phyloP scores from a whole-genome alignment of 768 basidiomycete species.

The Lactarius evosmus region DNA sequence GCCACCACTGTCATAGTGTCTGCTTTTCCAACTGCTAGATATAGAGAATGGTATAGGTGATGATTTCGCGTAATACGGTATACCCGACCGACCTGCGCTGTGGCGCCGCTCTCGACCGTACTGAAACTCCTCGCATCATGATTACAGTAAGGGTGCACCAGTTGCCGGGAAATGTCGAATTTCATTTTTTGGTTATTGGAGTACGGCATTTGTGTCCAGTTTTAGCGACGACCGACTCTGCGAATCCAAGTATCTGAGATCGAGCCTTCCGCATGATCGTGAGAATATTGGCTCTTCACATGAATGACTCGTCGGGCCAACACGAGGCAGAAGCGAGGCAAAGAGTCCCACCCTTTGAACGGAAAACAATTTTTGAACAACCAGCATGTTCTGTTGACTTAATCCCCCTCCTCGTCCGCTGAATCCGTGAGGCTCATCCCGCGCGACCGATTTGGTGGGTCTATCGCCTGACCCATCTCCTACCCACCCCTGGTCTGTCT shows the following conservation, averaged over 20 bases:
- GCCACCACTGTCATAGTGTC: background rate
- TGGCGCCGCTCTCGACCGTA: background rate
- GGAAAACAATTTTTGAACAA: background rate
- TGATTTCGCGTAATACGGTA: background rate
- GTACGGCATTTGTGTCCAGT: background rate
- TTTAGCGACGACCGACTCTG: too few species aligned
- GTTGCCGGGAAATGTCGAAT: background rate
- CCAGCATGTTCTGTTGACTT: background rate
- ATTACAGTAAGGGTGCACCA: background rate
- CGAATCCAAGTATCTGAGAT: too few species aligned
- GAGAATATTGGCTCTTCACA: background rate
- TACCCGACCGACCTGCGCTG: background rate
- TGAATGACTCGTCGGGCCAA: background rate
- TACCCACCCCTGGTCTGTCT: background rate
- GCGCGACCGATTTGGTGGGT: background rate
- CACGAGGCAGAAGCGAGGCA: constrained; percentile 5
- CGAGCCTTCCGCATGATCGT: too few species aligned
- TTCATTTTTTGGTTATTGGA: background rate
- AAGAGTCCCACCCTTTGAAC: constrained; percentile 12
- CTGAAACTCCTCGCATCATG: background rate
- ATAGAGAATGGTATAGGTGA: background rate
- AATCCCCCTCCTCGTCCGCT: background rate
- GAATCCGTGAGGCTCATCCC: background rate
- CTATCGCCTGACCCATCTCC: background rate
- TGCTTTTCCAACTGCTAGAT: background rate